Evolutionary conservation across 352 stramenopile species (phyloP).

Genomic region (Globisporangium nodosum): DNA sequence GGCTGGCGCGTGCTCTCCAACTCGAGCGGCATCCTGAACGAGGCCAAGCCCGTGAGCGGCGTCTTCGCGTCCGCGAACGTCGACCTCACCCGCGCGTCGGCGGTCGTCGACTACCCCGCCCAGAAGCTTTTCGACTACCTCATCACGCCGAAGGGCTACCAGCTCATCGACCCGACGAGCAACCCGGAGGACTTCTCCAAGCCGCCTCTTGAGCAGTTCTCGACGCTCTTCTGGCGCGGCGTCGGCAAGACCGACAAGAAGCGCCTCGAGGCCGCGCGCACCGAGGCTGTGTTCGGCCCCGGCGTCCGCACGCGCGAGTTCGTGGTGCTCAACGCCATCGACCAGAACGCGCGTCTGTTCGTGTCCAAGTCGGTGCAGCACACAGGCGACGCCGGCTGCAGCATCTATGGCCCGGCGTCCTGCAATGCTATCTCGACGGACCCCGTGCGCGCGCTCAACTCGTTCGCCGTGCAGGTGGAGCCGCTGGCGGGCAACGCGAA

Average conservation of each 20-base stretch:
- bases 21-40: conserved; percentile 24
- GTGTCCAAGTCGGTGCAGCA: conserved; percentile 17
- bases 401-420: conserved; percentile 13
- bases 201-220: conserved; percentile 18
- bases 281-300: conserved; percentile 10
- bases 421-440: conserved; percentile 18
- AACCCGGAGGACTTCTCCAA: conserved; percentile 29
- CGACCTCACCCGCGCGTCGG: conserved; percentile 19
- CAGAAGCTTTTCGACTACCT: conserved; percentile 31
- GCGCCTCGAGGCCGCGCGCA: conserved; percentile 19
- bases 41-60: conserved; percentile 23
- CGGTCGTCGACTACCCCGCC: conserved; percentile 16
- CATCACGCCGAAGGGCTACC: conserved; percentile 21
- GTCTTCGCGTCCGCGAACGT: conserved; percentile 20
- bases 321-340: conserved; percentile 16
- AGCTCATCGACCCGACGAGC: conserved; percentile 24
- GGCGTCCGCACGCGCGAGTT: conserved; percentile 5
- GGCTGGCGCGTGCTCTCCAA: conserved; percentile 23
- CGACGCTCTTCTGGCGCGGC: conserved; percentile 16
- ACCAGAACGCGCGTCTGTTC: conserved; percentile 9
- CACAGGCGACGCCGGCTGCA: conserved; percentile 14
- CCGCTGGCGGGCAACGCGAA: conserved; percentile 13
- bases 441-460: conserved; percentile 15
- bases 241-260: conserved; percentile 20
- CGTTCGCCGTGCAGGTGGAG: conserved; percentile 17